Evolutionary conservation across 768 basidiomycete species (phyloP), one percentile per base, ranked within the genome.

Genomic region (Filobasidium wieringae): DNA sequence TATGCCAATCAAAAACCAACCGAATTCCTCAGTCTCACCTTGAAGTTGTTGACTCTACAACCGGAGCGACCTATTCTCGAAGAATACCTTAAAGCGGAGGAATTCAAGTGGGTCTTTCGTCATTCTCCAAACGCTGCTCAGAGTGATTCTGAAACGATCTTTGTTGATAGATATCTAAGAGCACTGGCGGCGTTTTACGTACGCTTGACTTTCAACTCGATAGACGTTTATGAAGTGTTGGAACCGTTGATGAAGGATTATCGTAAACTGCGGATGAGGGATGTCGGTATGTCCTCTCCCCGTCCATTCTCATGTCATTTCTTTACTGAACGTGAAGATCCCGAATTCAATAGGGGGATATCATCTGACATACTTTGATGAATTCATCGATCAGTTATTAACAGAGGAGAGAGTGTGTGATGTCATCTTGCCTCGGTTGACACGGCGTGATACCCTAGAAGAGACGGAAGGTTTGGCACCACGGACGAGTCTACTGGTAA

Each of bases 1-100:
- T 92, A 91, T 75, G 72, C 68, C 31, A 96, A 96, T 73, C 88
- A 95, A 65, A 81, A 84, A 45, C 95, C 95, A 0, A 97, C 92
- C 2, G 85, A 90, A 69, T 99, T 93, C 74, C 76, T 97, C 50
- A 92, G 87, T 68, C 79, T 99, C 39, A 81, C 92, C 49, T 78
- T 97, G 65, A 99, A 99, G 73, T 80, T 99, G 51, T 79, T 99
- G 41, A 93, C 96, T 75, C 84, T 99, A 51, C 95, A 97, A 70
- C 95, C 95, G 2, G 88, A 96, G 75, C 93, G 92, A 72, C 95
- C 97, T 75, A 96, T 99, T 53, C 71, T 97, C 51, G 77, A 97
- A 1, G 95, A 97, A 70, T 99, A 99, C 71, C 77, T 99, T 24
- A 81, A 84, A 55, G 95, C 90, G 7, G 95, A 97, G 60, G 95